Percentiles rank a stretch among this genome's conserved stretches.
Conservation (phyloP, 2,329 filamentous ascomycete genomes). For the Pyrenophora tritici-repentis region DNA sequence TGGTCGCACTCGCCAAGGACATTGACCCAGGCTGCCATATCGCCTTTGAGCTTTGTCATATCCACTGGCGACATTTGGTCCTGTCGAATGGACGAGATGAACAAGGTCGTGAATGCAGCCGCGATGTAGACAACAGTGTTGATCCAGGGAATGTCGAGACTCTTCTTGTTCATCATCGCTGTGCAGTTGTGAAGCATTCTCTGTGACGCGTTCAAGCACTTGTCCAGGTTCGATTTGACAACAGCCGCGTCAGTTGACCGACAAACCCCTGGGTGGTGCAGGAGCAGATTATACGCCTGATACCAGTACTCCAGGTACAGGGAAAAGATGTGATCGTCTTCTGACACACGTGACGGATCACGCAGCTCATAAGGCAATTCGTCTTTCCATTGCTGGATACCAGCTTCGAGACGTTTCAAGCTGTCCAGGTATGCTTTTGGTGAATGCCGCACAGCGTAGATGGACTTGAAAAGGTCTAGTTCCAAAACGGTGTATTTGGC, state of each 20-base stretch:
- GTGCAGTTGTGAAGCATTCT: conserved; percentile 66
- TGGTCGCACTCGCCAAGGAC: conserved; percentile 70
- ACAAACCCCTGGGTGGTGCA: conserved; percentile 60
- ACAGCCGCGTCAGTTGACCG: conserved; percentile 62
- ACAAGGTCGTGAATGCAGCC: conserved; percentile 74
- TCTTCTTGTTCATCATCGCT: conserved; percentile 66
- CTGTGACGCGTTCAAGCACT: conserved; percentile 69
- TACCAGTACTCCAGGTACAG: conserved; percentile 57
- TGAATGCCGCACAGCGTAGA: conserved; percentile 73
- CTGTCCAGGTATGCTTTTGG: conserved; percentile 66
- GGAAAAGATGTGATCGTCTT: conserved; percentile 55
- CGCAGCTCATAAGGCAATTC: conserved; percentile 66
- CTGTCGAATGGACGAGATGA: conserved; percentile 70
- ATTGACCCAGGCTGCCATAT: conserved; percentile 72
- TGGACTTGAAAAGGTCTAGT: conserved; percentile 73
- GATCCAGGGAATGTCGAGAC: conserved; percentile 79
- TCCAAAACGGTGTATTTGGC: conserved; percentile 70
- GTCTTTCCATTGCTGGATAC: conserved; percentile 66
- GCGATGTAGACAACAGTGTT: conserved; percentile 73
- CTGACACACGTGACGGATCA: conserved; percentile 51
- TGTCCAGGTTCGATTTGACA: conserved; percentile 57
- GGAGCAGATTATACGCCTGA: conserved; percentile 56
- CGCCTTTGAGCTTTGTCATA: conserved; percentile 63
- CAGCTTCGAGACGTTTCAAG: conserved; percentile 68
- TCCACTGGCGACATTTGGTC: conserved; percentile 63